These are phyloP conservation scores for Boletus coccyginus DNA, from an alignment of 768 basidiomycete species.

Conservation along the genomic window DNA sequence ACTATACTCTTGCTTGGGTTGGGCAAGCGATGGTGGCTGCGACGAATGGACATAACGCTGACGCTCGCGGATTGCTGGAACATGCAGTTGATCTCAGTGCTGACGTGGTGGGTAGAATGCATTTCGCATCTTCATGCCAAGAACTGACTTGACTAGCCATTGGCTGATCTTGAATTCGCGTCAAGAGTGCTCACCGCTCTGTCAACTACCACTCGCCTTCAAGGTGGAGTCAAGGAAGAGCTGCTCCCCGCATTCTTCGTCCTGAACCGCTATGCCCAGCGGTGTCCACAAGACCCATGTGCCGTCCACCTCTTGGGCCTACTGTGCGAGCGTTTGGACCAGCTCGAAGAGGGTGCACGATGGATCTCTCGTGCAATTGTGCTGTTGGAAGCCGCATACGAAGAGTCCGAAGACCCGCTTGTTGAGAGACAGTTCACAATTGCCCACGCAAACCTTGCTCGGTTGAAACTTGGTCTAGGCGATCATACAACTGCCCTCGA, in stretches of 20 bases:
- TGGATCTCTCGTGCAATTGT: slow-evolving; percentile 60
- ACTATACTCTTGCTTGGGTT: slow-evolving; percentile 85
- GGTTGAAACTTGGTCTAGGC: slow-evolving; percentile 61
- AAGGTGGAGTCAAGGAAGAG: slow-evolving; percentile 35
- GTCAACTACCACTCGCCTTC: slow-evolving; percentile 19
- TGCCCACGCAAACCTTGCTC: slow-evolving; percentile 78
- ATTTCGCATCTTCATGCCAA: background rate
- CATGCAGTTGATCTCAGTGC: slow-evolving; percentile 65
- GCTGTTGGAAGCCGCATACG: slow-evolving; percentile 84
- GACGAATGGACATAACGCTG: slow-evolving; percentile 51
- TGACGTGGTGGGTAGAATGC: slow-evolving; percentile 47
- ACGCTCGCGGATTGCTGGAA: slow-evolving; percentile 67
- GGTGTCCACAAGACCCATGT: slow-evolving; percentile 63
- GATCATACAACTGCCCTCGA: slow-evolving; percentile 62
- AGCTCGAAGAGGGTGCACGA: slow-evolving; percentile 55
- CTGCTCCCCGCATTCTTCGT: slow-evolving; percentile 81
- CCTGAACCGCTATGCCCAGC: slow-evolving; percentile 70
- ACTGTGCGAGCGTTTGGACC: slow-evolving; percentile 80
- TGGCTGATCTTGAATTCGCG: slow-evolving; percentile 78
- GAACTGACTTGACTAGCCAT: slow-evolving; percentile 49
- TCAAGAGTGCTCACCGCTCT: slow-evolving; percentile 50
- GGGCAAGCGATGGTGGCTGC: slow-evolving; percentile 79
- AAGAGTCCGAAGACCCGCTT: slow-evolving; percentile 75
- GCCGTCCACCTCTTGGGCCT: slow-evolving; percentile 84
- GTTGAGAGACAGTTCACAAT: slow-evolving; percentile 79